These are phyloP conservation scores for Aphanoascus verrucosus DNA, from an alignment of 2,329 filamentous ascomycete genomes.

Conservation along the genomic window DNA sequence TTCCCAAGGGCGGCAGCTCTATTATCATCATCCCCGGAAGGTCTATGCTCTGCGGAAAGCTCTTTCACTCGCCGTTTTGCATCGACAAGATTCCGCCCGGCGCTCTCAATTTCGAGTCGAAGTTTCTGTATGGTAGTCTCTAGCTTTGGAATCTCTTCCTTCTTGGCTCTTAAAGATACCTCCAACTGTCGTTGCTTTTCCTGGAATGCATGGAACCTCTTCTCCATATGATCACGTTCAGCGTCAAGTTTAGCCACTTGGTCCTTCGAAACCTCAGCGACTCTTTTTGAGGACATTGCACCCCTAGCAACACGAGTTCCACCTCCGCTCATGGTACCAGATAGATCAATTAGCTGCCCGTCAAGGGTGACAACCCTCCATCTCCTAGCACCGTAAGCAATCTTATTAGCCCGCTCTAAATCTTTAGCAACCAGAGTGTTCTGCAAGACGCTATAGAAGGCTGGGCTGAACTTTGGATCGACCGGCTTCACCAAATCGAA, in stretches of 20 bases:
- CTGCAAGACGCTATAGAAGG: slow-evolving; percentile 90
- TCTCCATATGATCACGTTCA: slow-evolving; percentile 75
- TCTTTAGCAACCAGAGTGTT: slow-evolving; percentile 91
- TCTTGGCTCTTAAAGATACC: slow-evolving; percentile 57
- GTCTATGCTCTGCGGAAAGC: slow-evolving; percentile 66
- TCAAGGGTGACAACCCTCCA: slow-evolving; percentile 96
- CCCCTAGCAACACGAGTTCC: slow-evolving; percentile 82
- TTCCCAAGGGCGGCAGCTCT: slow-evolving; percentile 64
- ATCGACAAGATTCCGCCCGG: slow-evolving; percentile 72
- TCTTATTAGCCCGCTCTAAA: slow-evolving; percentile 89
- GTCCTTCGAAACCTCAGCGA: slow-evolving; percentile 76
- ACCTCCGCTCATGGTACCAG: slow-evolving; percentile 97
- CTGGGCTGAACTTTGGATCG: slow-evolving; percentile 72
- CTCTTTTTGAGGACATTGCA: slow-evolving; percentile 91
- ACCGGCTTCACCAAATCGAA: slow-evolving; percentile 90
- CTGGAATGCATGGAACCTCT: slow-evolving; percentile 73
- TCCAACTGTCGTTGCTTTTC: slow-evolving; percentile 75
- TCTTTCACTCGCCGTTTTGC: slow-evolving; percentile 77
- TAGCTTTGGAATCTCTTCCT: slow-evolving; percentile 67
- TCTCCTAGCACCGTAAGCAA: slow-evolving; percentile 83
- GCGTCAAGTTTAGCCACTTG: slow-evolving; percentile 77
- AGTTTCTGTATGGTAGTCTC: slow-evolving; percentile 91
- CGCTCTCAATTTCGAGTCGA: slow-evolving; percentile 75
- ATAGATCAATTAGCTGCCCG: slow-evolving; percentile 93
- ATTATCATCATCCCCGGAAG: slow-evolving; percentile 67